phyloP scores from a whole-genome alignment of 2,329 filamentous ascomycete species.

The Niveomyces coronatus region DNA sequence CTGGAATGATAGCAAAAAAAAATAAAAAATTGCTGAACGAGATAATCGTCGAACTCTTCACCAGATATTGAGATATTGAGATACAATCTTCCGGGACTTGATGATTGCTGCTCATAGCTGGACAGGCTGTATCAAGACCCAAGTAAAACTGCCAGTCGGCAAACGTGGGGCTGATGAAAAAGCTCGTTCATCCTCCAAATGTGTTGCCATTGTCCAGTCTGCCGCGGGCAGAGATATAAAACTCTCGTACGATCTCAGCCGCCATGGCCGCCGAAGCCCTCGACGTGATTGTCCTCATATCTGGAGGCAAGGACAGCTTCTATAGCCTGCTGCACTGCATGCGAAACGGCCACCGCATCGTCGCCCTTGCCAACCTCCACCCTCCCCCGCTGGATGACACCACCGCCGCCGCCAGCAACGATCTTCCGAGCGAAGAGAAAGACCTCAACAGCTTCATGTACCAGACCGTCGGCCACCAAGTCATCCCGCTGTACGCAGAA shows the following conservation, averaged over 20 bases:
- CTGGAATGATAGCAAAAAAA: no score
- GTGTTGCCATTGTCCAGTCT: not conserved
- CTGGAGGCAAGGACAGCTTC: constrained; percentile 94
- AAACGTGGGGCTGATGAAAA: no score
- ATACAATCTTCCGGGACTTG: no score
- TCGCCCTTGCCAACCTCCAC: constrained; percentile 76
- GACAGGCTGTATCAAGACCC: no score
- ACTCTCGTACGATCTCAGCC: not conserved
- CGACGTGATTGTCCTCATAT: constrained; percentile 85
- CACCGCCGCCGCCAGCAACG: not conserved
- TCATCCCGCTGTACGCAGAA: constrained; percentile 74
- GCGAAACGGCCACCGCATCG: constrained; percentile 70
- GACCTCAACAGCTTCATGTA: constrained; percentile 99
- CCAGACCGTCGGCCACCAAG: constrained; percentile 84
- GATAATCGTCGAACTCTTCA: no score
- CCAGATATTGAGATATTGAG: no score
- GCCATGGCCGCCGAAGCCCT: constrained; percentile 36
- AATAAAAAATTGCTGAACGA: no score
- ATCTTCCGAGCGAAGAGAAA: constrained; percentile 20
- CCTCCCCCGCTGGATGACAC: constrained; percentile 11
- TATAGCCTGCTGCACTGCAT: constrained; percentile 87
- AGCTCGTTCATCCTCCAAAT: constrained; percentile 1
- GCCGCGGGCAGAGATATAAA: not conserved
- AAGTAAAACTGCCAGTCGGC: not conserved
- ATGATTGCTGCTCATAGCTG: no score